Evolutionary conservation across 208 protist species (phyloP).

Genomic region (Trypanosoma vivax): DNA sequence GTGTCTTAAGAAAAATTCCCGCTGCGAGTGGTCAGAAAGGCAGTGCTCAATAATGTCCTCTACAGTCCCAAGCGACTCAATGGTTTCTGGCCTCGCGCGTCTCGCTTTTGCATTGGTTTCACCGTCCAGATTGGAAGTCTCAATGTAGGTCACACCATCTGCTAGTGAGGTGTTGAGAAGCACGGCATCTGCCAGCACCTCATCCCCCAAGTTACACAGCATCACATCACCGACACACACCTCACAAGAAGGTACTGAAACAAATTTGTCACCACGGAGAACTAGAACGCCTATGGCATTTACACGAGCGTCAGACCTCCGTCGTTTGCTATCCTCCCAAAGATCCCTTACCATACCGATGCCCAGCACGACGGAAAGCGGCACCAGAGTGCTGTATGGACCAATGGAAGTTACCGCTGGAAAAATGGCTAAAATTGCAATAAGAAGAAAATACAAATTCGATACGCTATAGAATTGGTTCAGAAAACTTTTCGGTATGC

Average conservation of each 20-base stretch:
- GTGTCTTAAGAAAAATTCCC: constrained; percentile 2
- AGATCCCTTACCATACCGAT: constrained; percentile 82
- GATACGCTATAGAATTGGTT: constrained; percentile 88
- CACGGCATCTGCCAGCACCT: constrained; percentile 79
- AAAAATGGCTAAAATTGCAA: constrained; percentile 83
- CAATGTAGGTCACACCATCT: constrained; percentile 84
- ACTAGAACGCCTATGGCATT: constrained; percentile 49
- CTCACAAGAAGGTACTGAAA: constrained; percentile 43
- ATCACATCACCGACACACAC: constrained; percentile 82
- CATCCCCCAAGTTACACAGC: constrained; percentile 47
- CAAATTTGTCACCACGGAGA: constrained; percentile 33
- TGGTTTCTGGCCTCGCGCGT: constrained; percentile 48
- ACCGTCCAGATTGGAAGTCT: constrained; percentile 90
- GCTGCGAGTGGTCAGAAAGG: neutral
- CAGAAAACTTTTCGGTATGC: constrained; percentile 61
- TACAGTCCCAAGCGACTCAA: constrained; percentile 56
- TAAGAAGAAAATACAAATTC: constrained; percentile 93
- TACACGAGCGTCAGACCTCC: constrained; percentile 42
- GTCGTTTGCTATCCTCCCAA: constrained; percentile 78
- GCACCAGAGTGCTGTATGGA: constrained; percentile 82
- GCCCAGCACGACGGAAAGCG: constrained; percentile 80
- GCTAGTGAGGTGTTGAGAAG: constrained; percentile 65
- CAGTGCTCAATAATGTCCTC: constrained; percentile 58
- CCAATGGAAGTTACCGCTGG: constrained; percentile 82
- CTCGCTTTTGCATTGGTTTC: constrained; percentile 87